Percentiles rank a stretch among this genome's conserved stretches.
Conservation (phyloP, 2,329 filamentous ascomycete genomes). For the Grosmannia serpens region DNA sequence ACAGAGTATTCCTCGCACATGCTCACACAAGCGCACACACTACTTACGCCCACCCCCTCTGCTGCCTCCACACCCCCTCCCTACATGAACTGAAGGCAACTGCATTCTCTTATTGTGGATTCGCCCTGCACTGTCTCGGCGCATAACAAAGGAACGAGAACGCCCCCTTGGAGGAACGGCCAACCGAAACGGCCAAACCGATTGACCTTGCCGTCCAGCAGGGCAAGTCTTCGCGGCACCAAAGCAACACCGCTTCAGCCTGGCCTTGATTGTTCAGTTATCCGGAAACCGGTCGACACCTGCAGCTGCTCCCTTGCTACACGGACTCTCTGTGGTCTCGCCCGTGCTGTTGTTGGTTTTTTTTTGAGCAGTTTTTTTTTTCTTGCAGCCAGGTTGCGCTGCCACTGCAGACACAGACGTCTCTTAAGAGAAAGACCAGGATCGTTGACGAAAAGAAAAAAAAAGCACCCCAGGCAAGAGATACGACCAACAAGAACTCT, state of each 20-base stretch:
- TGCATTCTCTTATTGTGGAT: neutral
- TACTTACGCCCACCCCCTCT: neutral
- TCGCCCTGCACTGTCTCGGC: neutral
- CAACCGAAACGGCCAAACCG: neutral
- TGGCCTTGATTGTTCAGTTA: neutral
- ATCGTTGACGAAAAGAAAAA: neutral
- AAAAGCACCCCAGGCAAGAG: too few species aligned
- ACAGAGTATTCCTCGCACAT: neutral
- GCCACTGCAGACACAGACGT: neutral
- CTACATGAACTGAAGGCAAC: neutral
- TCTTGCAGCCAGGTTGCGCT: neutral
- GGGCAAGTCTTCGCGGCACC: neutral
- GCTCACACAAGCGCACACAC: neutral
- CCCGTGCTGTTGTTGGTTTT: neutral
- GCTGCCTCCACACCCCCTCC: neutral
- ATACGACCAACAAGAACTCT: neutral
- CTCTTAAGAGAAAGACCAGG: neutral
- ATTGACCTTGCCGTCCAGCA: slow-evolving; percentile 3
- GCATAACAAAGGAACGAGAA: neutral
- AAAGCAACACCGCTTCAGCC: neutral
- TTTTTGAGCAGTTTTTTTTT: neutral
- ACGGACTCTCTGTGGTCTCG: neutral
- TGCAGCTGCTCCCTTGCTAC: neutral
- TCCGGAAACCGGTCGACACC: neutral
- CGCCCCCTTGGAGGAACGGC: neutral